phyloP scores from a whole-genome alignment of 1,139 yeast species.

The Hemisphaericaspora subhashii region DNA sequence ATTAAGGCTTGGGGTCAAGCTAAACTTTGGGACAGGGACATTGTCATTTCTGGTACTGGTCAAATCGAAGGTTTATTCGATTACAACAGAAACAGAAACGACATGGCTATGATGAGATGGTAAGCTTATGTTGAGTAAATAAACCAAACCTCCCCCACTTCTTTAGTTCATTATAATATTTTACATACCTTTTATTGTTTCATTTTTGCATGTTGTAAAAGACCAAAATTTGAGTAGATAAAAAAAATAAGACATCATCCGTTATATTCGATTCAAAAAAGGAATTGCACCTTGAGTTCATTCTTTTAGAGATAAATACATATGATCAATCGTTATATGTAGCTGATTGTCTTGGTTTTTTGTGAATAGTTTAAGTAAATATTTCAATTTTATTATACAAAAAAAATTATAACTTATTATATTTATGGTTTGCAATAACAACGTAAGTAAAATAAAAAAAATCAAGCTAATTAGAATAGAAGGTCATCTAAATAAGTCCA shows the following conservation, averaged over 20 bases:
- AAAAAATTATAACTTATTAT: too few relatives aligned
- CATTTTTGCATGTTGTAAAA: constrained; percentile 1
- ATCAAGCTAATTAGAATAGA: background rate
- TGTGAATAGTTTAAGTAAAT: too few relatives aligned
- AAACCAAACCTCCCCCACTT: background rate
- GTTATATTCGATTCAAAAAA: constrained; percentile 1
- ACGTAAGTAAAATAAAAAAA: constrained; percentile 1
- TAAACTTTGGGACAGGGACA: constrained; percentile 80
- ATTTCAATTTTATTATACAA: background rate
- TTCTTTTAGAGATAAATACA: background rate
- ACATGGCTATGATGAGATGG: constrained; percentile 85
- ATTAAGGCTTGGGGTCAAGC: constrained; percentile 73
- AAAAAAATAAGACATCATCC: too few relatives aligned
- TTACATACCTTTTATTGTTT: background rate
- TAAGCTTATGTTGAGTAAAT: constrained; percentile 20
- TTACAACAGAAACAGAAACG: constrained; percentile 82
- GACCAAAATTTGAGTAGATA: background rate
- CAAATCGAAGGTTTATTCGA: constrained; percentile 81
- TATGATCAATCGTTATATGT: background rate
- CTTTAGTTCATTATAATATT: constrained; percentile 1
- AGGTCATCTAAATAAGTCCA: constrained; percentile 58
- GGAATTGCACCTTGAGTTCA: background rate
- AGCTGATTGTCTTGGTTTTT: background rate
- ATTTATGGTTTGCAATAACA: too few relatives aligned
- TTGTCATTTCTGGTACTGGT: constrained; percentile 81